These are phyloP conservation scores for Amphibolis antarctica DNA, from an alignment of 106 monocot species.

Conservation along the genomic window DNA sequence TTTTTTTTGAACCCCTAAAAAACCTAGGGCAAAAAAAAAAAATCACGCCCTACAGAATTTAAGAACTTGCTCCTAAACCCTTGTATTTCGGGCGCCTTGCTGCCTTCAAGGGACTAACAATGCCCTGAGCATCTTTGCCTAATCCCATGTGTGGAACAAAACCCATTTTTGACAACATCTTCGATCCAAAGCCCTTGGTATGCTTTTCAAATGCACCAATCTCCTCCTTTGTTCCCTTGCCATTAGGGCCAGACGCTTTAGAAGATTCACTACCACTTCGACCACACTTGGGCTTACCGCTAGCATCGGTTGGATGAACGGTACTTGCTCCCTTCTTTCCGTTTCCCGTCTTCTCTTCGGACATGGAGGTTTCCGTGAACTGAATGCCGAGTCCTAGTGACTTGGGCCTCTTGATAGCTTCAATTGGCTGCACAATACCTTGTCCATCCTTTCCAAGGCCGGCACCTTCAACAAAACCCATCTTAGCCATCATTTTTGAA, in stretches of 20 bases:
- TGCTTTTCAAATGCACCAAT: slow-evolving; percentile 74
- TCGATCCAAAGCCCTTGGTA: slow-evolving; percentile 85
- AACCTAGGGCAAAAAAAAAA: too few species aligned
- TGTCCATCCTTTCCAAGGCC: slow-evolving; percentile 81
- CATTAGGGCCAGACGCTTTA: not conserved
- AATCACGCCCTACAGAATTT: not conserved
- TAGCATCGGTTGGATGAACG: not conserved
- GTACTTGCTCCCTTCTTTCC: not conserved
- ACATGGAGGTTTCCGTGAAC: slow-evolving; percentile 18
- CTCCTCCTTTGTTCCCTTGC: not conserved
- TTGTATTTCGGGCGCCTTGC: slow-evolving; percentile 39
- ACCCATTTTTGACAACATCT: slow-evolving; percentile 91
- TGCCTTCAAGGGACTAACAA: slow-evolving; percentile 46
- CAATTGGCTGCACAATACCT: slow-evolving; percentile 61
- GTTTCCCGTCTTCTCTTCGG: not conserved
- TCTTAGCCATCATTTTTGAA: slow-evolving; percentile 90
- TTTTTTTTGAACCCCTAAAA: not conserved
- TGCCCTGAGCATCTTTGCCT: slow-evolving; percentile 73
- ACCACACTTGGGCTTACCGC: not conserved
- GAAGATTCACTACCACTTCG: not conserved
- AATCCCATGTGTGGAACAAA: slow-evolving; percentile 58
- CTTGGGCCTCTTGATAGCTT: slow-evolving; percentile 65
- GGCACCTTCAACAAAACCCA: slow-evolving; percentile 77
- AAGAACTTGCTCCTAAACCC: slow-evolving; percentile 35
- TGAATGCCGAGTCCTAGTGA: slow-evolving; percentile 74